Percentiles rank a stretch among this genome's conserved stretches.
Conservation (phyloP, 225 moss, liverwort and hornwort genomes). For the Physcomitrellopsis africana region DNA sequence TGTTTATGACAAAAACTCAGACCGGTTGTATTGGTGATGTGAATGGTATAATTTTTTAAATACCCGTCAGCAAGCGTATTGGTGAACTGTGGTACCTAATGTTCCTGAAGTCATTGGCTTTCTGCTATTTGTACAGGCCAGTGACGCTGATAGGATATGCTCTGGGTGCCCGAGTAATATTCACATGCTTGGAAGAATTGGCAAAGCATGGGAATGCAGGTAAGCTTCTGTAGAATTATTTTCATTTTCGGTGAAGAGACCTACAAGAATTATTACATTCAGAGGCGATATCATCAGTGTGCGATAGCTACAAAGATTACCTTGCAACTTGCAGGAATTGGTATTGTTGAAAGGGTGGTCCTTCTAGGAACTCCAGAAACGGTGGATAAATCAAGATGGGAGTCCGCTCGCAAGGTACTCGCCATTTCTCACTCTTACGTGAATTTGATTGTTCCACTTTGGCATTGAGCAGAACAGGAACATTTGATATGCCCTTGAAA, state of each 20-base stretch:
- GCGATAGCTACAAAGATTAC: neutral
- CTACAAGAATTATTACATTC: neutral
- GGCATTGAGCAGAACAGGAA: neutral
- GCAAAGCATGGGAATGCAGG: slow-evolving; percentile 76
- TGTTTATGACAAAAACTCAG: neutral
- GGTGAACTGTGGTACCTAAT: neutral
- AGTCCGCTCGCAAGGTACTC: slow-evolving; percentile 77
- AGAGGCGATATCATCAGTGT: too few relatives aligned
- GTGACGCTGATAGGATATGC: slow-evolving; percentile 91
- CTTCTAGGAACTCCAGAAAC: slow-evolving; percentile 88
- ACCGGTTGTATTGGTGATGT: neutral
- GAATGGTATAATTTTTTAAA: too few relatives aligned
- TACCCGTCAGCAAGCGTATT: neutral
- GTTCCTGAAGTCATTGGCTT: neutral
- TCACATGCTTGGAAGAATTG: slow-evolving; percentile 91
- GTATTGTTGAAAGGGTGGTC: slow-evolving; percentile 96
- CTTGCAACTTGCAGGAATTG: slow-evolving; percentile 44
- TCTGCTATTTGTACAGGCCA: slow-evolving; percentile 52
- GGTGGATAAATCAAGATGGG: slow-evolving; percentile 70
- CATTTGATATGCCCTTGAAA: neutral
- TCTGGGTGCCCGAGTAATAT: slow-evolving; percentile 86
- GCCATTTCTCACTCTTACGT: neutral
- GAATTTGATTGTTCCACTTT: neutral
- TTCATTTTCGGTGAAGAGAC: neutral
- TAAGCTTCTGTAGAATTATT: slow-evolving; percentile 23